phyloP scores from a whole-genome alignment of 176 grass and related monocot genomes.

The Avena eriantha region DNA sequence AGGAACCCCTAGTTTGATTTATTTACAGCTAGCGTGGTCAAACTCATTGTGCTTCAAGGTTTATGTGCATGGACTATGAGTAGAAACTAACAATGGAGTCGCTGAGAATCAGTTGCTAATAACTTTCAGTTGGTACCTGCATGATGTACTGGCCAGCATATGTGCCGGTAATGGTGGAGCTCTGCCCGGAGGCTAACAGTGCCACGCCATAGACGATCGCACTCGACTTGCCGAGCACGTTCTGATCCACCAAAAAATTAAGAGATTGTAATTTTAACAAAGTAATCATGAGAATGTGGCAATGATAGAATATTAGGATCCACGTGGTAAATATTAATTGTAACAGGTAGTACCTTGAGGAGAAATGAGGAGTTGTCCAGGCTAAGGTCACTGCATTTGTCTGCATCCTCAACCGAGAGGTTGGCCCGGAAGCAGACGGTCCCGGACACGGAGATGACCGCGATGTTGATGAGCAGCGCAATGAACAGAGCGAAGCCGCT shows the following conservation, averaged over 20 bases:
- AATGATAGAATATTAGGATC: not conserved
- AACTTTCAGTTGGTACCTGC: not conserved
- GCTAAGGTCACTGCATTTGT: not conserved
- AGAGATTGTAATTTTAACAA: too few species aligned
- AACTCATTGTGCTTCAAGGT: not conserved
- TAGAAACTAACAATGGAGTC: not conserved
- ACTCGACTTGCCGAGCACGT: not conserved
- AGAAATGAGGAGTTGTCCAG: conserved; percentile 10
- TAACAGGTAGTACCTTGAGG: not conserved
- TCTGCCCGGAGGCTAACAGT: not conserved
- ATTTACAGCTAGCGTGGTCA: too few species aligned
- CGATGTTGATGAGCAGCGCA: conserved; percentile 13
- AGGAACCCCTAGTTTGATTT: not conserved
- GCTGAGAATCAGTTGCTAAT: too few species aligned
- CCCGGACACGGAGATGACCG: not conserved
- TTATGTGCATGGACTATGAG: not conserved
- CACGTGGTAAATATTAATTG: not conserved
- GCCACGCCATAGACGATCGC: not conserved
- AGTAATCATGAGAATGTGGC: too few species aligned
- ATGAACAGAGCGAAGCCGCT: not conserved
- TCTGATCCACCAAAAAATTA: not conserved
- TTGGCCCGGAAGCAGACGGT: not conserved
- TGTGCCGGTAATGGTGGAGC: conserved; percentile 18
- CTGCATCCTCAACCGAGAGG: not conserved
- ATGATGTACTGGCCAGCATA: conserved; percentile 19